Evolutionary conservation across 208 protist genomes (phyloP).

Genomic region (Lotmaria passim): DNA sequence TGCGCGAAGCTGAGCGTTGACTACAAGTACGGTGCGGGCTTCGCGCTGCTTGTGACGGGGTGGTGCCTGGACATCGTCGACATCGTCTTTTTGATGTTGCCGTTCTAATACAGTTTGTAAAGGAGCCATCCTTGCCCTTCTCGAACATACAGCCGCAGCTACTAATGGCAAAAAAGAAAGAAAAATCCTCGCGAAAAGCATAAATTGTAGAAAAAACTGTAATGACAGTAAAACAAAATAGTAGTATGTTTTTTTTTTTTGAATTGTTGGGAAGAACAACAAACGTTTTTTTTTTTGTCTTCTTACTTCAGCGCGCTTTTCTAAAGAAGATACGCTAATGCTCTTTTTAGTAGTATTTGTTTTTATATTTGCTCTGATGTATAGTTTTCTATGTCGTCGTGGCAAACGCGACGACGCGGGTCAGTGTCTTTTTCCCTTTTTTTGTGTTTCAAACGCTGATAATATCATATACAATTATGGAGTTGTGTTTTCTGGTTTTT

Average conservation of each 20-base stretch:
- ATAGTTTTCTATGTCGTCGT: too few species aligned
- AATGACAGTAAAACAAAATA: too few species aligned
- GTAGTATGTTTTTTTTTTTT: too few species aligned
- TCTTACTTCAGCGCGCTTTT: too few species aligned
- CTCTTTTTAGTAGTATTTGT: not conserved
- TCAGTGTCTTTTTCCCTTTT: not conserved
- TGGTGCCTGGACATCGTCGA: slow-evolving; percentile 46
- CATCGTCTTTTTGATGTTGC: slow-evolving; percentile 40
- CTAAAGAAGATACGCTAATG: too few species aligned
- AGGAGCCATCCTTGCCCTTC: too few species aligned
- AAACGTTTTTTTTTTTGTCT: slow-evolving; percentile 5
- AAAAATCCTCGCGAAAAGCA: too few species aligned
- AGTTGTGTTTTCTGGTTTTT: slow-evolving; percentile 1
- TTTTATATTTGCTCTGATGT: not conserved
- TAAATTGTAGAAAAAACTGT: too few species aligned
- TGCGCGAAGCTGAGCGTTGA: slow-evolving; percentile 6
- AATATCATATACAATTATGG: too few species aligned
- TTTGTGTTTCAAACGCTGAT: slow-evolving; percentile 4
- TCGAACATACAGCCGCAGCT: not conserved
- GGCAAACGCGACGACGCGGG: too few species aligned
- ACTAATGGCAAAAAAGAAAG: too few species aligned
- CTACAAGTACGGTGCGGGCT: slow-evolving; percentile 39
- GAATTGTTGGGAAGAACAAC: too few species aligned
- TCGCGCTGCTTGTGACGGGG: slow-evolving; percentile 39
- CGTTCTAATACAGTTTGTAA: slow-evolving; percentile 21